Conservation (phyloP, 345 rosid genomes). For the Brassica juncea region DNA sequence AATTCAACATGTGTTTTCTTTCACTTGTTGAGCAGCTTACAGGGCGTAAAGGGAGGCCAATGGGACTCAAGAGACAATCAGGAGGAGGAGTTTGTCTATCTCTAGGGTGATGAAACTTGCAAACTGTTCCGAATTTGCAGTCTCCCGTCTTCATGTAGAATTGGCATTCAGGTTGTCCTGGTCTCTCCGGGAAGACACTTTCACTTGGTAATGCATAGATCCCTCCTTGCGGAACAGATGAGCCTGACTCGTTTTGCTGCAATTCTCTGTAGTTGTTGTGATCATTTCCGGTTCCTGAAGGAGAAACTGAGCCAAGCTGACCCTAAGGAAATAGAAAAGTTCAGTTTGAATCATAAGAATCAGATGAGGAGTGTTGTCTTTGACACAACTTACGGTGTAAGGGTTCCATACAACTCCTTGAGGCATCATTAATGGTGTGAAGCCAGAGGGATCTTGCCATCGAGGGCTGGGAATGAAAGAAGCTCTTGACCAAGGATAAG, state of each 20-base stretch:
- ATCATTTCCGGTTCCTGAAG: slow-evolving; percentile 70
- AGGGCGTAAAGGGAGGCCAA: slow-evolving; percentile 93
- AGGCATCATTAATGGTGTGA: slow-evolving; percentile 74
- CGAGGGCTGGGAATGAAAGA: slow-evolving; percentile 89
- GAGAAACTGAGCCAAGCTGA: slow-evolving; percentile 80
- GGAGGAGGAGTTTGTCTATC: slow-evolving; percentile 90
- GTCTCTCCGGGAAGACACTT: slow-evolving; percentile 93
- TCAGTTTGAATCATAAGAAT: no score
- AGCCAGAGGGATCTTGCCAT: slow-evolving; percentile 94
- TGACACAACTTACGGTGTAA: slow-evolving; percentile 63
- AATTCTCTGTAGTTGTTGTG: slow-evolving; percentile 60
- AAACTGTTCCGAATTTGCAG: slow-evolving; percentile 96
- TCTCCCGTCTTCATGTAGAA: slow-evolving; percentile 99
- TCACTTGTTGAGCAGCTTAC: slow-evolving; percentile 50
- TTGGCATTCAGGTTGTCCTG: slow-evolving; percentile 92
- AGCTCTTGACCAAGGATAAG: slow-evolving; percentile 89
- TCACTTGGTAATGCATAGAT: slow-evolving; percentile 80
- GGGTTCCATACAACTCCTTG: slow-evolving; percentile 95
- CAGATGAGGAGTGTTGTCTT: background rate
- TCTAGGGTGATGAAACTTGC: slow-evolving; percentile 96
- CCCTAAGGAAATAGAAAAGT: background rate
- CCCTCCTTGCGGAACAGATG: slow-evolving; percentile 65
- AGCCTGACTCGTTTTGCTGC: slow-evolving; percentile 64
- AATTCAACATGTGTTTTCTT: background rate
- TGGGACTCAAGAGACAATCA: slow-evolving; percentile 79